A percentile compares a stretch with the other conserved stretches of the same genome.
Conservation (phyloP, 768 basidiomycete genomes). For the Leccinum variicolor region DNA sequence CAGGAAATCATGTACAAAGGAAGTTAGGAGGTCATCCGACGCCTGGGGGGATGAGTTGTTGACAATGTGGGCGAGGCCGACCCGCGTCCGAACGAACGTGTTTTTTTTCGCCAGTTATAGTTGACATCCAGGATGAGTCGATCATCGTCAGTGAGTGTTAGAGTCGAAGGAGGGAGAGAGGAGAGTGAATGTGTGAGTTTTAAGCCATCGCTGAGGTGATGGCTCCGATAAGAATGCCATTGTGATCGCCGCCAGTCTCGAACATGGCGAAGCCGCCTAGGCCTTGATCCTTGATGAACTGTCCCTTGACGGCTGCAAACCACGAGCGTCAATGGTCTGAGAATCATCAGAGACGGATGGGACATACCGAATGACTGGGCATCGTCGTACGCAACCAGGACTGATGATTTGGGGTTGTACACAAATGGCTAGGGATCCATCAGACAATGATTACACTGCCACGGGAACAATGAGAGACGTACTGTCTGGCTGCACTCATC, state of each 20-base stretch:
- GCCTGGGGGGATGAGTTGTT: constrained; percentile 12
- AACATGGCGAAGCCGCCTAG: constrained; percentile 45
- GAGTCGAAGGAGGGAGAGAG: constrained; percentile 10
- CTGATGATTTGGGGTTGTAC: constrained; percentile 50
- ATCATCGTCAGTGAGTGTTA: constrained; percentile 12
- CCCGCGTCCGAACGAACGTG: constrained; percentile 7
- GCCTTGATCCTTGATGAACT: constrained; percentile 33
- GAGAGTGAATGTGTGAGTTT: constrained; percentile 8
- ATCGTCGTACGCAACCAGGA: constrained; percentile 68
- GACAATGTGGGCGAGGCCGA: neutral
- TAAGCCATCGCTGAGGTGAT: constrained; percentile 29
- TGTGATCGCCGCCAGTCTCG: constrained; percentile 42
- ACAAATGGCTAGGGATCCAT: constrained; percentile 53
- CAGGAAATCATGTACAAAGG: neutral
- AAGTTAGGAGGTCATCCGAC: neutral
- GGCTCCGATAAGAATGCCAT: constrained; percentile 33
- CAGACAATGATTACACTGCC: neutral
- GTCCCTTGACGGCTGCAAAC: constrained; percentile 39
- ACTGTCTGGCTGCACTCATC: constrained; percentile 78
- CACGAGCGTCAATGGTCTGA: neutral
- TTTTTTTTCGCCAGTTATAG: neutral
- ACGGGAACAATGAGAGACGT: constrained; percentile 16
- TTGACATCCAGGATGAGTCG: constrained; percentile 18
- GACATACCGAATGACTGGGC: constrained; percentile 50
- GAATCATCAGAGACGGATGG: neutral